These are phyloP conservation scores for Aspergillus wentii DNA, from an alignment of 495 filamentous ascomycete species.

Conservation along the genomic window DNA sequence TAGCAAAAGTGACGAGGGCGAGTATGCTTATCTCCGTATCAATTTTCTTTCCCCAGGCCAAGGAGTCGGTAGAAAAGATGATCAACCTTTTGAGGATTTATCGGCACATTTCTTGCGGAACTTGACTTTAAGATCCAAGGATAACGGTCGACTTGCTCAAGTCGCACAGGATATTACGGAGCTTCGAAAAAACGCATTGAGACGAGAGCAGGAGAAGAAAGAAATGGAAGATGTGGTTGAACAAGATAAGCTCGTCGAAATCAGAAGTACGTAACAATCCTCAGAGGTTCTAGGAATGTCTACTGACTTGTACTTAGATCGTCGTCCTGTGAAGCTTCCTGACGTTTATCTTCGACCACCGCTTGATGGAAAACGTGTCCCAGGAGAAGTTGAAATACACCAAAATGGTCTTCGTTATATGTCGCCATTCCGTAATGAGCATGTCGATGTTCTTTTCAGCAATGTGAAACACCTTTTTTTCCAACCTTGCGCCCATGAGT, in stretches of 20 bases:
- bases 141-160: slow-evolving; percentile 79
- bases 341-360: slow-evolving; percentile 92
- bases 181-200: slow-evolving; percentile 83
- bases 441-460: slow-evolving; percentile 94
- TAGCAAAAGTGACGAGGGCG: slow-evolving; percentile 90
- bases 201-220: slow-evolving; percentile 96
- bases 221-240: slow-evolving; percentile 99
- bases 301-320: slow-evolving; percentile 50
- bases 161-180: slow-evolving; percentile 88
- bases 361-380: slow-evolving; percentile 91
- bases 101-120: slow-evolving; percentile 93
- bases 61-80: slow-evolving; percentile 95
- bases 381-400: slow-evolving; percentile 94
- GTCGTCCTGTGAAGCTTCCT: slow-evolving; percentile 78
- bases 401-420: slow-evolving; percentile 97
- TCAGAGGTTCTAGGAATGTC: neutral
- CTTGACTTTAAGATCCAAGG: slow-evolving; percentile 86
- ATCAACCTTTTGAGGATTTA: slow-evolving; percentile 96
- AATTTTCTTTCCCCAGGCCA: slow-evolving; percentile 97
- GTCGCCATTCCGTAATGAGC: slow-evolving; percentile 74
- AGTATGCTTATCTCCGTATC: slow-evolving; percentile 89
- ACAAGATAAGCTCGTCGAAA: slow-evolving; percentile 92
- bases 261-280: slow-evolving; percentile 59
- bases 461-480: slow-evolving; percentile 99
- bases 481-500: slow-evolving; percentile 90